phyloP scores from a whole-genome alignment of 2,329 filamentous ascomycete genomes.

The Atkinsonella hypoxylon region DNA sequence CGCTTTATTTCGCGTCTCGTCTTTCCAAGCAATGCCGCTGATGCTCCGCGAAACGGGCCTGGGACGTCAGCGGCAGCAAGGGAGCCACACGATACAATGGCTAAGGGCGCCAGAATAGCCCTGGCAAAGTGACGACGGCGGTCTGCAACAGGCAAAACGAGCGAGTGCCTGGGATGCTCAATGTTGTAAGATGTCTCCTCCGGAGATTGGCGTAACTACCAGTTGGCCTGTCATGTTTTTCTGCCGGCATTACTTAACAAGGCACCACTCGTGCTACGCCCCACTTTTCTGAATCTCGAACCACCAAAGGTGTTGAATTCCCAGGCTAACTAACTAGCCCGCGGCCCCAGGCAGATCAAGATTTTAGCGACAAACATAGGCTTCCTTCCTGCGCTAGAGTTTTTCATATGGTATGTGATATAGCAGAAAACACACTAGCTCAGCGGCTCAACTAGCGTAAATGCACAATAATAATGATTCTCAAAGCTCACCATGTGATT shows the following conservation, averaged over 20 bases:
- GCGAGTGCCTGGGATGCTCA: background rate
- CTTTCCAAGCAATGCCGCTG: background rate
- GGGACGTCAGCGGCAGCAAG: background rate
- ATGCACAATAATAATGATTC: no score
- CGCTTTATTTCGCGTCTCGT: background rate
- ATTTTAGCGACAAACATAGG: no score
- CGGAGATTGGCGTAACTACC: background rate
- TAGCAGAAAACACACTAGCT: no score
- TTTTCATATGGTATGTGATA: no score
- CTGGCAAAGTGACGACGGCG: background rate
- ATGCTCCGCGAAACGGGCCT: background rate
- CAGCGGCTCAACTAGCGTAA: no score
- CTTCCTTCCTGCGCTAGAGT: no score
- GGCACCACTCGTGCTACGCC: no score
- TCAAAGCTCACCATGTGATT: no score
- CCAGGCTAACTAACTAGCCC: no score
- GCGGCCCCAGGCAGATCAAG: no score
- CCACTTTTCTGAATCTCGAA: no score
- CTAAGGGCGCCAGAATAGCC: background rate
- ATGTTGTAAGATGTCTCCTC: background rate
- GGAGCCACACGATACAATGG: background rate
- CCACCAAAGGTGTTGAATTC: no score
- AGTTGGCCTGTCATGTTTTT: background rate
- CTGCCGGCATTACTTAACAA: background rate
- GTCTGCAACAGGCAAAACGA: background rate